Percentiles rank a stretch among this genome's conserved stretches.
phyloP scores from a whole-genome alignment of 2,329 filamentous ascomycete species.

The Alternaria arbusti region DNA sequence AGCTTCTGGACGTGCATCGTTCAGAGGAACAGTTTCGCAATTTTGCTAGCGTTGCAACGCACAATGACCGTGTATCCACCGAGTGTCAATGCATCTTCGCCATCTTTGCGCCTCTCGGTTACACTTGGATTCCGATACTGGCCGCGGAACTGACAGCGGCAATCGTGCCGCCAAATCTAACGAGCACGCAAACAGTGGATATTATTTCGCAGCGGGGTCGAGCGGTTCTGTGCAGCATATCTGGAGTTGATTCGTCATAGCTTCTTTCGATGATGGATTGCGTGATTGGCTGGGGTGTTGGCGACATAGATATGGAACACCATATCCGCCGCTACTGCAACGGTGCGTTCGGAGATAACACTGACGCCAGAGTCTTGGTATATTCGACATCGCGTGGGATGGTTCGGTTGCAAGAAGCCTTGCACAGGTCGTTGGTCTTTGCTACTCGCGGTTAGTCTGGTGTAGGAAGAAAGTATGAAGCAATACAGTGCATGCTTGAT shows the following conservation, averaged over 20 bases:
- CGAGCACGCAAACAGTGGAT: not conserved
- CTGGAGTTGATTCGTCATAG: slow-evolving; percentile 30
- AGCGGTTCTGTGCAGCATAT: not conserved
- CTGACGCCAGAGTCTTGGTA: slow-evolving; percentile 5
- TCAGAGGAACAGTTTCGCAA: not conserved
- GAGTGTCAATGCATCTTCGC: not conserved
- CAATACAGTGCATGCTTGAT: slow-evolving; percentile 39
- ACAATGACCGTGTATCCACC: not conserved
- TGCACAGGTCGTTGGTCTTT: not conserved
- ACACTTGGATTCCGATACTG: not conserved
- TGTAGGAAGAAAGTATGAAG: slow-evolving; percentile 30
- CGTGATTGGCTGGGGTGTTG: slow-evolving; percentile 41
- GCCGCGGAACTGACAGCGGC: not conserved
- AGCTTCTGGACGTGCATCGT: not conserved
- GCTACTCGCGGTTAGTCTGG: slow-evolving; percentile 5
- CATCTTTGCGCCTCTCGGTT: not conserved
- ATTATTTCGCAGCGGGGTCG: not conserved
- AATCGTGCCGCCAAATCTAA: not conserved
- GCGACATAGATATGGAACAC: slow-evolving; percentile 33
- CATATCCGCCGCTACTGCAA: slow-evolving; percentile 11
- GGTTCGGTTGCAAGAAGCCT: slow-evolving; percentile 5
- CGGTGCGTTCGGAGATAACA: slow-evolving; percentile 9
- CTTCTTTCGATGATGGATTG: slow-evolving; percentile 30
- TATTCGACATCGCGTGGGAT: slow-evolving; percentile 9
- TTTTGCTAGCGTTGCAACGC: slow-evolving; percentile 1